These are phyloP conservation scores for Davidsoniella virescens DNA, from an alignment of 2,329 filamentous ascomycete genomes.

Conservation along the genomic window DNA sequence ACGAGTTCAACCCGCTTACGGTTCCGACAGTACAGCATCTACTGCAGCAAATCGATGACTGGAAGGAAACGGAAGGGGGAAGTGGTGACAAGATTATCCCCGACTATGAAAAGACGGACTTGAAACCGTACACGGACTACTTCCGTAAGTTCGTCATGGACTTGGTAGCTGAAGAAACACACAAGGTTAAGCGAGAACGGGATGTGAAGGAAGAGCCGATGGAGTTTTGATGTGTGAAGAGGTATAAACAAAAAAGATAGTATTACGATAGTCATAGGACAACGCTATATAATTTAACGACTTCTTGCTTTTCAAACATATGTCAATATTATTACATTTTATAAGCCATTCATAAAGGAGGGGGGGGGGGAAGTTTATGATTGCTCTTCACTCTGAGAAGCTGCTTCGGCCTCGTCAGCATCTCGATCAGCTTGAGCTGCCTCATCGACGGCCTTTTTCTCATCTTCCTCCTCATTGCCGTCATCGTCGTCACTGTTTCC, in stretches of 20 bases:
- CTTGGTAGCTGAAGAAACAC: constrained; percentile 60
- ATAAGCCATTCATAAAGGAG: background rate
- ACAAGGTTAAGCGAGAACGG: constrained; percentile 38
- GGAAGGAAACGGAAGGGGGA: constrained; percentile 32
- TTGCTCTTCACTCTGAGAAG: background rate
- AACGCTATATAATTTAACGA: constrained; percentile 5
- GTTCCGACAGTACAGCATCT: constrained; percentile 84
- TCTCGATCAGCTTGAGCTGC: constrained; percentile 10
- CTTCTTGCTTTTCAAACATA: background rate
- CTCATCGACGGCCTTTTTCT: constrained; percentile 7
- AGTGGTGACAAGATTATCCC: constrained; percentile 29
- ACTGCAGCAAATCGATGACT: constrained; percentile 72
- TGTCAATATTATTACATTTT: constrained; percentile 1
- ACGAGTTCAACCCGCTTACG: constrained; percentile 68
- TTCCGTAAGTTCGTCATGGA: constrained; percentile 68
- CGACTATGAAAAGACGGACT: constrained; percentile 94
- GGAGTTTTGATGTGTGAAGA: constrained; percentile 29
- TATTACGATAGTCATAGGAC: constrained; percentile 1
- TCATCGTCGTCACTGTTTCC: constrained; percentile 17
- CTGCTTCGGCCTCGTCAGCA: constrained; percentile 1
- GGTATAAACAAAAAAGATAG: background rate
- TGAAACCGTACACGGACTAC: constrained; percentile 83
- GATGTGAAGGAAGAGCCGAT: constrained; percentile 30
- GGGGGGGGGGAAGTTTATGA: background rate
- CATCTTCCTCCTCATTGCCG: constrained; percentile 5